These are phyloP conservation scores for Arctostaphylos glauca DNA, from an alignment of 148 eudicot species.

Conservation along the genomic window DNA sequence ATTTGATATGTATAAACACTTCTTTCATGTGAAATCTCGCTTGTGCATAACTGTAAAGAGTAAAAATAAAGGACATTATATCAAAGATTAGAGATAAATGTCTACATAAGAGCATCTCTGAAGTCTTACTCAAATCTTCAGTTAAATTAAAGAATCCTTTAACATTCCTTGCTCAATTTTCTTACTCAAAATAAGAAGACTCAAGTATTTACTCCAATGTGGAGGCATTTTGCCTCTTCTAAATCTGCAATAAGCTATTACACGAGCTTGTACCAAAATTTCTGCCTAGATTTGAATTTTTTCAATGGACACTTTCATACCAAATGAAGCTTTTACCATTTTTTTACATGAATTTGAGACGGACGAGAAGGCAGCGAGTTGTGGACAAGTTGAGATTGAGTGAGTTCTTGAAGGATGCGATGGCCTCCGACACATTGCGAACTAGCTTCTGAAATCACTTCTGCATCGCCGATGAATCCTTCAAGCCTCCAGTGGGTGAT, in stretches of 20 bases:
- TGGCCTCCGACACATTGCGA: constrained; percentile 82
- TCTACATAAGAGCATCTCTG: background rate
- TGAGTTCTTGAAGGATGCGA: constrained; percentile 79
- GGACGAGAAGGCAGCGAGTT: constrained; percentile 32
- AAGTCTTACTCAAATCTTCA: background rate
- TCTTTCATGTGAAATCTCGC: constrained; percentile 96
- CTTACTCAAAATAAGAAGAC: background rate
- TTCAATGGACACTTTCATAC: background rate
- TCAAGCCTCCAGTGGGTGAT: constrained; percentile 4
- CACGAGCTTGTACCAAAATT: background rate
- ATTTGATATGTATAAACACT: constrained; percentile 75
- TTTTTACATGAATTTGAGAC: background rate
- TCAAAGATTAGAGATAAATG: background rate
- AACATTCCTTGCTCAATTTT: background rate
- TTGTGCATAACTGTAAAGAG: constrained; percentile 66
- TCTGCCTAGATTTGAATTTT: background rate
- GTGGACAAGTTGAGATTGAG: constrained; percentile 66
- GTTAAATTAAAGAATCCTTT: background rate
- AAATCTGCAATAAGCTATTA: too few relatives aligned
- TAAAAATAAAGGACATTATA: background rate
- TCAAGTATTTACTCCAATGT: background rate
- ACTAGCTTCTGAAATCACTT: constrained; percentile 69
- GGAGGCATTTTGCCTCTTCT: background rate
- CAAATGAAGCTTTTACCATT: background rate
- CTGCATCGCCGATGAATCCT: constrained; percentile 64